phyloP scores from a whole-genome alignment of 2,329 filamentous ascomycete genomes.

The Curvularia sp. region DNA sequence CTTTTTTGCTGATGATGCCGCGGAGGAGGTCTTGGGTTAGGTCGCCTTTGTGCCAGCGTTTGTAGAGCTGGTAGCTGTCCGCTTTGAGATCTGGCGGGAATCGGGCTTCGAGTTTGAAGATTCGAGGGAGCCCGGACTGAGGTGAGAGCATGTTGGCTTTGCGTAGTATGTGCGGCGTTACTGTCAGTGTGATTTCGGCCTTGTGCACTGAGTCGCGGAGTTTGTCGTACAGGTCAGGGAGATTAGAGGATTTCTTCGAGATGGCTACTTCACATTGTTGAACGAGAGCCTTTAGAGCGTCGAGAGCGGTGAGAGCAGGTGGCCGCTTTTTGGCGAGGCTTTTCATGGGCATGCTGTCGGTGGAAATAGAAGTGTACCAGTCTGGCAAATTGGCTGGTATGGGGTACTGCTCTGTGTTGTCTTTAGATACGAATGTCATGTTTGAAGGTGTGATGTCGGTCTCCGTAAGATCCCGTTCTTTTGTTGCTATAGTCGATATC shows the following conservation, averaged over 20 bases:
- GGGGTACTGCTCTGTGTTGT: conserved; percentile 3
- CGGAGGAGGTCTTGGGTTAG: conserved; percentile 58
- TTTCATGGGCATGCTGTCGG: conserved; percentile 3
- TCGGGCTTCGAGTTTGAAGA: conserved; percentile 56
- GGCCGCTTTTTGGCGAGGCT: conserved; percentile 24
- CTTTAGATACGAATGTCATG: background rate
- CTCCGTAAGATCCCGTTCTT: background rate
- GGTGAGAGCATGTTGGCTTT: conserved; percentile 47
- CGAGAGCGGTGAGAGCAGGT: conserved; percentile 24
- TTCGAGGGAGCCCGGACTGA: conserved; percentile 49
- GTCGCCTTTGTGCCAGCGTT: conserved; percentile 53
- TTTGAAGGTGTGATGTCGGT: background rate
- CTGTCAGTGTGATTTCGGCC: conserved; percentile 45
- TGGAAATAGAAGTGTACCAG: conserved; percentile 27
- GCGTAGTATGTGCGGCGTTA: conserved; percentile 44
- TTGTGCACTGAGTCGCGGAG: conserved; percentile 52
- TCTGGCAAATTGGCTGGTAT: conserved; percentile 2
- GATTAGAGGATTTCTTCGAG: background rate
- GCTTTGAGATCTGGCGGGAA: conserved; percentile 58
- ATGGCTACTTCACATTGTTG: conserved; percentile 23
- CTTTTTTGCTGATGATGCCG: conserved; percentile 47
- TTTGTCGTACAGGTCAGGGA: conserved; percentile 34
- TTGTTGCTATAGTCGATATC: background rate
- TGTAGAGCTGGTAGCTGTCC: conserved; percentile 57
- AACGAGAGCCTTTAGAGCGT: conserved; percentile 37